Conservation (phyloP, 805 yeast genomes). For the Nakazawaea wyomingensis region DNA sequence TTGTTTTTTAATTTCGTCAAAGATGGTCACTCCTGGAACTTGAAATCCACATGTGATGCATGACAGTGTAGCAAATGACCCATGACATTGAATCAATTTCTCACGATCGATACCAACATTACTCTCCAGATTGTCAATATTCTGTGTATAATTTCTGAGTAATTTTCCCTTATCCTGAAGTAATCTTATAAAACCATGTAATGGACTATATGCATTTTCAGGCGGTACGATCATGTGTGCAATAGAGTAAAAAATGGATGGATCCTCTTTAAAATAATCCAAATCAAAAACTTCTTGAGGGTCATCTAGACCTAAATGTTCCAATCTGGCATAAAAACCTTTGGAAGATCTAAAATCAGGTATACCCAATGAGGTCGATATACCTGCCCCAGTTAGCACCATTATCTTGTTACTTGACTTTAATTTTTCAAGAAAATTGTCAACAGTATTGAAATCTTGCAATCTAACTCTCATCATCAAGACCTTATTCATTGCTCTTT, state of each 20-base stretch:
- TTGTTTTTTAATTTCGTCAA: slow-evolving; percentile 49
- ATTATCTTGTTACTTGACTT: slow-evolving; percentile 53
- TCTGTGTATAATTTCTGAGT: slow-evolving; percentile 83
- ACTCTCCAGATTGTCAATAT: slow-evolving; percentile 83
- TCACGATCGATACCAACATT: slow-evolving; percentile 67
- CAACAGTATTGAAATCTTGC: slow-evolving; percentile 49
- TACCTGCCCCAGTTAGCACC: slow-evolving; percentile 90
- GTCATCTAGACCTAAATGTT: slow-evolving; percentile 65
- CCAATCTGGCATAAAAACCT: slow-evolving; percentile 73
- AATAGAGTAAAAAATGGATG: slow-evolving; percentile 76
- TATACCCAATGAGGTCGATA: slow-evolving; percentile 86
- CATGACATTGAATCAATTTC: slow-evolving; percentile 83
- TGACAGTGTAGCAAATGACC: slow-evolving; percentile 84
- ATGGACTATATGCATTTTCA: slow-evolving; percentile 57
- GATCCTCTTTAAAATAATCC: slow-evolving; percentile 66
- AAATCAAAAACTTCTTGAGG: slow-evolving; percentile 90
- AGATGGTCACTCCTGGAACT: slow-evolving; percentile 63
- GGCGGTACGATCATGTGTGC: slow-evolving; percentile 85
- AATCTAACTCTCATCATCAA: slow-evolving; percentile 50
- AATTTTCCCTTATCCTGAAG: slow-evolving; percentile 74
- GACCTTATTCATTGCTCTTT: slow-evolving; percentile 62
- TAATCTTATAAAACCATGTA: slow-evolving; percentile 73
- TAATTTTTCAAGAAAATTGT: slow-evolving; percentile 51
- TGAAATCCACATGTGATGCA: slow-evolving; percentile 71
- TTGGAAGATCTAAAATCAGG: slow-evolving; percentile 79